phyloP scores from a whole-genome alignment of 2,329 filamentous ascomycete genomes.

The Aspergillus cejpii region DNA sequence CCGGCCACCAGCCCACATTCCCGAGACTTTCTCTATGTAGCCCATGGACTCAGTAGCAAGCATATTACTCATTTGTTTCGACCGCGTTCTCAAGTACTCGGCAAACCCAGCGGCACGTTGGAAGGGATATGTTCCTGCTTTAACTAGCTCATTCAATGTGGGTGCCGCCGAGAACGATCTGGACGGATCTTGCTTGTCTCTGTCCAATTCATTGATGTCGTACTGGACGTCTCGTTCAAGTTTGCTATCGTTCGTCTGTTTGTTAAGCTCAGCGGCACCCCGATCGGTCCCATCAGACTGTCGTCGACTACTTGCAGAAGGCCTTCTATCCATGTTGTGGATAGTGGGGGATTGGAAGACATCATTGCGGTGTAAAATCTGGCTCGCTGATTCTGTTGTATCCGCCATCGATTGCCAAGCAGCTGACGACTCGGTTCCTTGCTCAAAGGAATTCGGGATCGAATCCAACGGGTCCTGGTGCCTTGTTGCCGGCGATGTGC shows the following conservation, averaged over 20 bases:
- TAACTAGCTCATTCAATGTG: conserved; percentile 53
- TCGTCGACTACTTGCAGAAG: conserved; percentile 23
- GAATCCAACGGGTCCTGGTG: conserved; percentile 65
- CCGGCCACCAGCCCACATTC: conserved; percentile 89
- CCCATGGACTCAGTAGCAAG: conserved; percentile 89
- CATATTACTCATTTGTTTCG: conserved; percentile 72
- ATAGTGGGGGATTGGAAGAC: conserved; percentile 79
- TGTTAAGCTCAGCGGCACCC: neutral
- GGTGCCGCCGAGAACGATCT: conserved; percentile 39
- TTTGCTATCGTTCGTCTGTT: neutral
- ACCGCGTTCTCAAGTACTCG: conserved; percentile 70
- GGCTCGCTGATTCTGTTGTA: conserved; percentile 73
- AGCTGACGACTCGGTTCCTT: conserved; percentile 65
- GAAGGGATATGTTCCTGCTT: conserved; percentile 65
- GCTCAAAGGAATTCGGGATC: conserved; percentile 65
- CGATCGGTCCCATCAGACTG: conserved; percentile 31
- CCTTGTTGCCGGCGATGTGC: conserved; percentile 47
- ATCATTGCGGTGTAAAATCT: conserved; percentile 79
- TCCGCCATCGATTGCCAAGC: conserved; percentile 66
- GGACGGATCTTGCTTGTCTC: conserved; percentile 16
- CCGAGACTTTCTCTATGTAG: conserved; percentile 92
- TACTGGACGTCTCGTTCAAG: conserved; percentile 15
- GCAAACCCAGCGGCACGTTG: conserved; percentile 78
- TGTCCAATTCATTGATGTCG: conserved; percentile 21
- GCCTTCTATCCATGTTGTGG: conserved; percentile 27